Conservation (phyloP, 2,329 filamentous ascomycete species). For the Hymenoscyphus albidus region DNA sequence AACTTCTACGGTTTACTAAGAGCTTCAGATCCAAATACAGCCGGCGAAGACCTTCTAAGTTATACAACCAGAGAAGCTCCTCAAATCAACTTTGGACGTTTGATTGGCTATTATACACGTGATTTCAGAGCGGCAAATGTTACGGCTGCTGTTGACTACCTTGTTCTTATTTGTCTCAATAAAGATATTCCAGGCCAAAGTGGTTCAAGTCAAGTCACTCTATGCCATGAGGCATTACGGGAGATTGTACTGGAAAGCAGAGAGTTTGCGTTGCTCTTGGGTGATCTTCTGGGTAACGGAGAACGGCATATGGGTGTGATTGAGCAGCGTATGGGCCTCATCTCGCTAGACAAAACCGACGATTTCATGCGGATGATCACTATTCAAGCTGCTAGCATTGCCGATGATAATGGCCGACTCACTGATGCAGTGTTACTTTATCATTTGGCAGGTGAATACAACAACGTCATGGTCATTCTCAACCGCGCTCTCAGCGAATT, state of each 20-base stretch:
- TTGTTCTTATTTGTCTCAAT: conserved; percentile 88
- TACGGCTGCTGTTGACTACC: conserved; percentile 87
- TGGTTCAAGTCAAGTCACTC: conserved; percentile 70
- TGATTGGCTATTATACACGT: conserved; percentile 91
- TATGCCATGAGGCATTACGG: conserved; percentile 89
- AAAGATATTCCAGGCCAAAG: conserved; percentile 71
- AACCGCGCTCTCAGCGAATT: conserved; percentile 88
- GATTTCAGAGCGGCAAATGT: conserved; percentile 92
- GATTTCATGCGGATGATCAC: conserved; percentile 92
- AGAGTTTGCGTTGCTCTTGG: conserved; percentile 90
- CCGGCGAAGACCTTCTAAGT: conserved; percentile 65
- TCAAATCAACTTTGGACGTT: conserved; percentile 90
- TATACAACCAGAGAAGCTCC: conserved; percentile 65
- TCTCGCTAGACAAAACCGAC: conserved; percentile 73
- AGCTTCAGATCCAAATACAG: conserved; percentile 74
- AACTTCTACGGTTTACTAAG: conserved; percentile 86
- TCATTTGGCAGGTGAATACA: conserved; percentile 91
- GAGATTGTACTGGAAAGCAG: conserved; percentile 95
- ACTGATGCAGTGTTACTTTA: conserved; percentile 94
- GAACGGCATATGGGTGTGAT: conserved; percentile 81
- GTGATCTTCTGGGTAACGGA: conserved; percentile 84
- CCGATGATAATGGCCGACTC: conserved; percentile 88
- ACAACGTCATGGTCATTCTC: conserved; percentile 86
- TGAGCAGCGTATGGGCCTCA: conserved; percentile 76
- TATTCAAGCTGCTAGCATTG: conserved; percentile 83